Evolutionary conservation across 1,284 basidiomycete genomes (phyloP), one percentile per base, ranked within the genome.

Genomic region (Ustilago trichophora): DNA sequence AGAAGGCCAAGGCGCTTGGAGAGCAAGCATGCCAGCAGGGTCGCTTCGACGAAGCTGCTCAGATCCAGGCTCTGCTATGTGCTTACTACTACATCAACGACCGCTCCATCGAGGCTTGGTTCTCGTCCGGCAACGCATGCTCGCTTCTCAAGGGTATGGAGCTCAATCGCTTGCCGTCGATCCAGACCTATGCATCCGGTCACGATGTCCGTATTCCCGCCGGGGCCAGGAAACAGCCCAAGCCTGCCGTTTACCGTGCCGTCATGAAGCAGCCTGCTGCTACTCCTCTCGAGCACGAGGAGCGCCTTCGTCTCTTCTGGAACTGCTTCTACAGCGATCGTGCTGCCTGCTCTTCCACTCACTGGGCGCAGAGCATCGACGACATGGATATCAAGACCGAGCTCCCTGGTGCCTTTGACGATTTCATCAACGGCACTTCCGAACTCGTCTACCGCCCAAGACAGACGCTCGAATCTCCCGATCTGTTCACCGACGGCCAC

Each of bases 41-140:
- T 32, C 54, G 60, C 16, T 56, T 76, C 35, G 54, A 69, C 25
- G 72, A 73, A 22, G 57, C 70, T 2, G 50, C 51, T n/a, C 58
- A 63, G 35, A 73, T 73, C 12, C 43, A 65, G 43, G 32, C 40
- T 27, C 31, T 74, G 25, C 63, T 76, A 6, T 52, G 54, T 25
- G 64, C 49, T 13, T 66, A 71, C 53, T 63, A 72, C 49, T 76
- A 73, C 51, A 50, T 64, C 51, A 51, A 56, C 46, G 72, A 71
- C 31, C 57, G 55, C 18, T 59, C 72, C 34, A 58, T 76, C 38
- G 73, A 76, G 27, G 72, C 68, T 36, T 76, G 73, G 73, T 69
- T 70, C 52, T 33, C 53, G 12, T 53, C 70, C 2, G 69, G 68
- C 32, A 24, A 34, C 32, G 24, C 47, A 5, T 22, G 46, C 27